Evolutionary conservation across 441 rosid genomes (phyloP).

Genomic region (Kokia cookei): DNA sequence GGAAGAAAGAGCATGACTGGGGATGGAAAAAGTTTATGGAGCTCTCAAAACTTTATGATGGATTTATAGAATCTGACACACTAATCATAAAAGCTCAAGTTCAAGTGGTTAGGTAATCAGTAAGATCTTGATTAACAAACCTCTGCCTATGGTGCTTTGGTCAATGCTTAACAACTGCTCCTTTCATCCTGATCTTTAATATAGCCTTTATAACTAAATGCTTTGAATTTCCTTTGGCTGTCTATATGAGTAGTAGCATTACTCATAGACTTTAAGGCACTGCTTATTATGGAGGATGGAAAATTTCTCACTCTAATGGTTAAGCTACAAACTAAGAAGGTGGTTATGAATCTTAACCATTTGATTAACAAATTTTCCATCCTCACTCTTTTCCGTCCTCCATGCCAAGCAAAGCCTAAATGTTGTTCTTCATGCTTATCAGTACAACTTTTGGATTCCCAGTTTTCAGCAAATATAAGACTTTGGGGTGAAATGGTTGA

Average conservation of each 20-base stretch:
- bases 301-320: too few species aligned
- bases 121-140: neutral
- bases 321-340: too few species aligned
- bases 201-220: neutral
- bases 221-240: neutral
- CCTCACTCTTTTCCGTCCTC: too few species aligned
- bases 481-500: neutral
- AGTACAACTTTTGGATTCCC: neutral
- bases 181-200: neutral
- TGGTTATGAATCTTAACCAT: too few species aligned
- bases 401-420: too few species aligned
- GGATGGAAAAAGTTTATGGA: conserved; percentile 99
- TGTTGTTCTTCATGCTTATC: neutral
- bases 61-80: conserved; percentile 75
- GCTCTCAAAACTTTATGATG: conserved; percentile 69
- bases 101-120: conserved; percentile 78
- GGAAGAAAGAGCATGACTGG: conserved; percentile 99
- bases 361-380: too few species aligned
- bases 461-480: neutral
- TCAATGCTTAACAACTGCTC: neutral
- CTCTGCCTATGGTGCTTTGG: neutral
- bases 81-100: conserved; percentile 90
- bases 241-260: neutral
- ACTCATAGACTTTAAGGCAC: neutral
- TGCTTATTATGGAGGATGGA: too few species aligned